These are phyloP conservation scores for Gaultheria prostrata DNA, from an alignment of 148 eudicot species.

Conservation along the genomic window DNA sequence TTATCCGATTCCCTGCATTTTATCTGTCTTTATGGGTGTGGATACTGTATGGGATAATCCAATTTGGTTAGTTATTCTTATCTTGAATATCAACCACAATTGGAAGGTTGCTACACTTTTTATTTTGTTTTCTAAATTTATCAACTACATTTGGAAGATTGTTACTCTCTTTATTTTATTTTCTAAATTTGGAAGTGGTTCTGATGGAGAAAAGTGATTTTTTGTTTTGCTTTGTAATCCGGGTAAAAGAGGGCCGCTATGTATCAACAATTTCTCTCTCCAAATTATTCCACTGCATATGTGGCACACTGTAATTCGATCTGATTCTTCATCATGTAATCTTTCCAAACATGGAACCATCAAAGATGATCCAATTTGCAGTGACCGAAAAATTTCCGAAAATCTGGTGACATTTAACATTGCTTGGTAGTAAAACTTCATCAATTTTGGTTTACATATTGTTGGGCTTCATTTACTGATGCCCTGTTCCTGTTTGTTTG, in stretches of 20 bases:
- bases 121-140: background rate
- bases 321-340: background rate
- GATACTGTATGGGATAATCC: background rate
- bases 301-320: background rate
- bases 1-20: background rate
- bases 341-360: background rate
- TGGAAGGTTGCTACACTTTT: background rate
- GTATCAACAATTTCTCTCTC: background rate
- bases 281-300: background rate
- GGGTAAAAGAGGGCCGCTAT: background rate
- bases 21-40: background rate
- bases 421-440: background rate
- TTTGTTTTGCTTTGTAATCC: background rate
- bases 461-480: background rate
- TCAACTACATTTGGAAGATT: background rate
- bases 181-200: background rate
- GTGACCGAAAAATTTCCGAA: background rate
- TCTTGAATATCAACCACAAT: slow-evolving; percentile 10
- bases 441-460: background rate
- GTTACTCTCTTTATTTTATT: background rate
- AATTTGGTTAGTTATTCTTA: background rate
- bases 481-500: background rate
- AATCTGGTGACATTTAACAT: background rate
- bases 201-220: background rate
- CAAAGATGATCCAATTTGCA: background rate